Evolutionary conservation across 768 basidiomycete genomes (phyloP), one percentile per base, ranked within the genome.

Genomic region (Panellus pusillus): DNA sequence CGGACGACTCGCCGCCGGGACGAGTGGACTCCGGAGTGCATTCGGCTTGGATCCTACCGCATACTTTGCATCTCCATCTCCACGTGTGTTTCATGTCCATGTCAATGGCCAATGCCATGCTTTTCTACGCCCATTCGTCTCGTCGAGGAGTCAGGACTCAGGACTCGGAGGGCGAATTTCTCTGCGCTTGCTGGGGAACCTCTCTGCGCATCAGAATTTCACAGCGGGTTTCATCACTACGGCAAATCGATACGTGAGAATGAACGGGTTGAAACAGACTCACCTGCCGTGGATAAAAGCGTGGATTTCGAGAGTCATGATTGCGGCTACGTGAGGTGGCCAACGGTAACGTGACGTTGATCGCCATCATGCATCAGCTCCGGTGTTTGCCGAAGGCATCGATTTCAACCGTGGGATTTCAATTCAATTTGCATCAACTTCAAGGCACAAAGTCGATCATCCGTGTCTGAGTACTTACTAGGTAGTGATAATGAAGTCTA

Each of bases 61-160:
- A 60, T 27, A 48, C 40, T 46, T 60, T 50, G 38, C 58, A 60
- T 3, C 27, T 28, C 58, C 58, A 60, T 14, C 54, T 41, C 31
- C 55, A 49, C 2, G 58, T 55, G 43, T 60, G 58, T 37, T 60
- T 60, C 58, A 60, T 51, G 27, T 60, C 58, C 29, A 44, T 48
- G 2, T 53, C 58, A 24, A 55, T 47, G 0, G 53, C 45, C 45
- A 52, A 40, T 39, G 47, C n/a, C n/a, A n/a, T 46, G 4, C 39
- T n/a, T 42, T 55, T 55, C 24, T 60, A 53, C 1, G 58, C 58
- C 58, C 58, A 60, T 24, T 49, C 53, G 32, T 55, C 58, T n/a
- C n/a, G n/a, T n/a, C n/a, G n/a, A n/a, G n/a, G n/a, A n/a, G n/a
- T n/a, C n/a, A n/a, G n/a, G n/a, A n/a, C n/a, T n/a, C n/a, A n/a